Conservation (phyloP, 495 filamentous ascomycete species). For the Aspergillus sclerotiicarbonarius region DNA sequence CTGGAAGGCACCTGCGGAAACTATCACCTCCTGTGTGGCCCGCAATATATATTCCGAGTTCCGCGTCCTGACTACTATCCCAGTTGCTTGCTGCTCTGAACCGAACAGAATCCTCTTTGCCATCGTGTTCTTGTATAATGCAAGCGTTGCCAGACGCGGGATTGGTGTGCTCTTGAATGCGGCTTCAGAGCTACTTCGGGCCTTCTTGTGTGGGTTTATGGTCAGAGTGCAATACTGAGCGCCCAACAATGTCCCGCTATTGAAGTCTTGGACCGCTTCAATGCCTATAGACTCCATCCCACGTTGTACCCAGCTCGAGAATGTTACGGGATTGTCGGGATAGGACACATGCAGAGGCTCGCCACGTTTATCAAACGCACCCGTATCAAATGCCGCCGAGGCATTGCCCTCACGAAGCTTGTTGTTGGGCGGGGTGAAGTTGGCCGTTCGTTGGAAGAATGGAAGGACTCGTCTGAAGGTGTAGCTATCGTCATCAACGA, state of each 20-base stretch:
- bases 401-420: conserved; percentile 36
- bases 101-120: conserved; percentile 44
- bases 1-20: conserved; percentile 52
- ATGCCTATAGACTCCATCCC: conserved; percentile 43
- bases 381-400: conserved; percentile 40
- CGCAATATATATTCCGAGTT: conserved; percentile 30
- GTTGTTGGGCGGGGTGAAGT: conserved; percentile 52
- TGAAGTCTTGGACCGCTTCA: conserved; percentile 33
- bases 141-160: conserved; percentile 3
- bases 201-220: conserved; percentile 30
- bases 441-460: conserved; percentile 51
- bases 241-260: conserved; percentile 40
- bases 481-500: conserved; percentile 55
- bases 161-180: conserved; percentile 22
- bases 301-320: conserved; percentile 38
- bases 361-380: conserved; percentile 26
- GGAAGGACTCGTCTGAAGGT: conserved; percentile 51
- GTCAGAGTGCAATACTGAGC: conserved; percentile 39
- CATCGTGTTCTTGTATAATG: conserved; percentile 36
- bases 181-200: conserved; percentile 41
- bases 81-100: conserved; percentile 17
- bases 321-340: conserved; percentile 46
- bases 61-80: conserved; percentile 13
- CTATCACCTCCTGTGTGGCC: conserved; percentile 52
- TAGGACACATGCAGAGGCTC: conserved; percentile 53